phyloP scores from a whole-genome alignment of 2,329 filamentous ascomycete genomes.

The Pseudodiploospora longispora region DNA sequence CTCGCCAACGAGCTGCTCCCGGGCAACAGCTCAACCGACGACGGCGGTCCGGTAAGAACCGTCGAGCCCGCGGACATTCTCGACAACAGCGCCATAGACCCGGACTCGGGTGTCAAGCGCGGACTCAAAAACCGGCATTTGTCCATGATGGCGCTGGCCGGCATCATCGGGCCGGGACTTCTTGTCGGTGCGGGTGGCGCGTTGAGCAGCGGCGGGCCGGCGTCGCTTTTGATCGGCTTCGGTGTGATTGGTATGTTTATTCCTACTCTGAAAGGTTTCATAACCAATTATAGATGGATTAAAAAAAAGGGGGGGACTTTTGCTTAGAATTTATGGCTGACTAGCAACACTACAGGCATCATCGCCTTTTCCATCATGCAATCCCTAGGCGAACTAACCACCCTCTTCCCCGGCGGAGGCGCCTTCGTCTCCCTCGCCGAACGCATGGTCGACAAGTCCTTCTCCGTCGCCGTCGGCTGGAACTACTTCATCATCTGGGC shows the following conservation, averaged over 20 bases:
- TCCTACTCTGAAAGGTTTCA: not conserved
- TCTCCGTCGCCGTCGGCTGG: conserved; percentile 62
- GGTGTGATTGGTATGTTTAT: conserved; percentile 47
- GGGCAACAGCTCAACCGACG: conserved; percentile 12
- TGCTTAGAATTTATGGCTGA: no score
- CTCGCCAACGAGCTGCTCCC: conserved; percentile 6
- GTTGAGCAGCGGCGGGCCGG: conserved; percentile 60
- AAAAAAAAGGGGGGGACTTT: no score
- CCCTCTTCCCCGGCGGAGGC: conserved; percentile 62
- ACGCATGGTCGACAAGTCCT: conserved; percentile 62
- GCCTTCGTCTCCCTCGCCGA: conserved; percentile 64
- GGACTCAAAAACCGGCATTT: conserved; percentile 61
- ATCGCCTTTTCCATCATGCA: conserved; percentile 64
- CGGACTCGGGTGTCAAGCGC: conserved; percentile 57
- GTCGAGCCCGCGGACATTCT: conserved; percentile 10
- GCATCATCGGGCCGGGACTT: conserved; percentile 60
- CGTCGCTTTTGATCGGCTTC: conserved; percentile 65
- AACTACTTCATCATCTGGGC: conserved; percentile 65
- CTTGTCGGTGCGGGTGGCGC: conserved; percentile 66
- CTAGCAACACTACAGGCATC: conserved; percentile 27
- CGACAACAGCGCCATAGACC: conserved; percentile 43
- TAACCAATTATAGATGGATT: conserved; percentile 4
- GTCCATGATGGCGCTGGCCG: conserved; percentile 57
- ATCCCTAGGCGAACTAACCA: conserved; percentile 66
- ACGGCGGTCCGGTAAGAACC: conserved; percentile 7